Base-by-base conservation (phyloP, 805 yeast genomes). In the Nadsonia fulvescens region DNA sequence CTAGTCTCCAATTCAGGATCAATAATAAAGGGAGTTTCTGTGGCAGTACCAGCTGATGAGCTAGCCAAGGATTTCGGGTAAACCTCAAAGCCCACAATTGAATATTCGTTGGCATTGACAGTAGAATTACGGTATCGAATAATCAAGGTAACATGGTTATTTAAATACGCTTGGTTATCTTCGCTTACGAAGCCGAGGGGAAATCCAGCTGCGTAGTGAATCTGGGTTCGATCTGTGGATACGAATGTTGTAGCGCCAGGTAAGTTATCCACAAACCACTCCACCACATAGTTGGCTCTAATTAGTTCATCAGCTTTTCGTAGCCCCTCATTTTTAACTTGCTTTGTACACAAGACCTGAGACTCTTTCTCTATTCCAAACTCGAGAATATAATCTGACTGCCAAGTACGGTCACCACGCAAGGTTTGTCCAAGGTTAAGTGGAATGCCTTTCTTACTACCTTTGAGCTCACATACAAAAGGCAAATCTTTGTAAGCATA, bases 61-160 rank as follows among this genome's bases (percentile, higher is more conserved):
- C n/a, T n/a, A 22, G 61, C 53, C 8, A 76, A 83, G 28, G 89
- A 74, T 44, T 68, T 72, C 7, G 93, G 93, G 43, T 81, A 81
- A 8, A 79, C 77, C 50, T 81, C 94, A 38, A 82, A 76, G 0
- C 93, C 94, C 11, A 81, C 92, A 38, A 81, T 77, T n/a, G n/a
- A n/a, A n/a, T n/a, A n/a, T 10, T 34, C 39, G 12, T 34, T 34
- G 6, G 45, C 41, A 25, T 44, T 47, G 13, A 33, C 37, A 15
- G 42, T 23, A 4, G 62, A 55, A 25, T 53, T 52, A 37, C 78
- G 74, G 51, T 68, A 76, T 40, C 93, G 61, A 22, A 81, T 59
- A 8, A 82, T 86, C 29, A 81, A 40, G 73, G 74, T 74, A 6
- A 75, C 69, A 45, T 82, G 93, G 44, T 78, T 81, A 47, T 82